These are phyloP conservation scores for Ceraceosorus bombacis DNA, from an alignment of 1,284 basidiomycete genomes.

Conservation along the genomic window DNA sequence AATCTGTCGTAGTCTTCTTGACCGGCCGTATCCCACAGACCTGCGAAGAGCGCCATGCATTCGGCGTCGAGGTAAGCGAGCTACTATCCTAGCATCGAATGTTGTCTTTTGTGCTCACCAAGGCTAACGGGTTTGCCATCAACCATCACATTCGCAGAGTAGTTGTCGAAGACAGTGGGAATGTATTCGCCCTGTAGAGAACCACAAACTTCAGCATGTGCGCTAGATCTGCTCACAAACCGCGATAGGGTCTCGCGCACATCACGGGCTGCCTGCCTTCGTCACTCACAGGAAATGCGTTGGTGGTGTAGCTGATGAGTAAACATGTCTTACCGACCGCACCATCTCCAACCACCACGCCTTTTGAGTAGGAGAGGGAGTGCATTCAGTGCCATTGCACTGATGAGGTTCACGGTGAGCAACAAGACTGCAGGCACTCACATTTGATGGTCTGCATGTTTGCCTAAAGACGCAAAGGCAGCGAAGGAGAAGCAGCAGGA, in stretches of 20 bases:
- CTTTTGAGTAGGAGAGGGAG: slow-evolving; percentile 4
- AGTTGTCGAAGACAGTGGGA: slow-evolving; percentile 78
- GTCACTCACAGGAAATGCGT: slow-evolving; percentile 44
- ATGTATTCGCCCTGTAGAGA: slow-evolving; percentile 45
- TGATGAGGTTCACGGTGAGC: background rate
- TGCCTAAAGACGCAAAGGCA: background rate
- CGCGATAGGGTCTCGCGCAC: background rate
- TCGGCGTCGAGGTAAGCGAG: background rate
- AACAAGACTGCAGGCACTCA: slow-evolving; percentile 2
- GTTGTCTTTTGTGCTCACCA: background rate
- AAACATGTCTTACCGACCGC: slow-evolving; percentile 48
- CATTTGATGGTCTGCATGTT: slow-evolving; percentile 45
- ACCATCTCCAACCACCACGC: slow-evolving; percentile 48
- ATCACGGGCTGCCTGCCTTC: background rate
- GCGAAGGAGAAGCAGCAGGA: too few relatives aligned
- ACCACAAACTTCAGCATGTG: background rate
- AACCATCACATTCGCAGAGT: slow-evolving; percentile 84
- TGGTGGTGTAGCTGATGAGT: slow-evolving; percentile 47
- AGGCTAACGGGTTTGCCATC: slow-evolving; percentile 97
- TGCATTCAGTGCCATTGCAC: background rate
- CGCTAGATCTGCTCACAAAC: slow-evolving; percentile 2
- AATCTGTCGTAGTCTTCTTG: slow-evolving; percentile 73
- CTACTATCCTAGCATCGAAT: background rate
- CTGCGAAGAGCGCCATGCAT: slow-evolving; percentile 3
- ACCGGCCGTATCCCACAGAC: slow-evolving; percentile 43